Evolutionary conservation across 805 yeast species (phyloP).

Genomic region (Myxozyma sirexii): DNA sequence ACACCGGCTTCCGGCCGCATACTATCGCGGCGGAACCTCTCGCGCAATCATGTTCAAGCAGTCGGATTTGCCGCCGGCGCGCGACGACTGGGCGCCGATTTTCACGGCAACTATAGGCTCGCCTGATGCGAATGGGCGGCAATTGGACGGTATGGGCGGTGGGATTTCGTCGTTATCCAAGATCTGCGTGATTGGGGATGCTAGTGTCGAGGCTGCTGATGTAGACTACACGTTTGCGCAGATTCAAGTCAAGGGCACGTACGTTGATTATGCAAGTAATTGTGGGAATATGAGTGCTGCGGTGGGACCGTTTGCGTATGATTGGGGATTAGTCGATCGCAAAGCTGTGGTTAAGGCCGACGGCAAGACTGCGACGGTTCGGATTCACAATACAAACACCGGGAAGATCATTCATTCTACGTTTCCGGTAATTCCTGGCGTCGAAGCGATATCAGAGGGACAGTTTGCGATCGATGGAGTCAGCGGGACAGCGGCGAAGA

Average conservation of each 20-base stretch:
- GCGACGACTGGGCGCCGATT: conserved; percentile 12
- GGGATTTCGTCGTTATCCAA: conserved; percentile 18
- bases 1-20: conserved; percentile 11
- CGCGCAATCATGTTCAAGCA: conserved; percentile 16
- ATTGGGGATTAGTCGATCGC: conserved; percentile 4
- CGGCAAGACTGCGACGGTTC: conserved; percentile 18
- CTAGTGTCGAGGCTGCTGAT: conserved; percentile 6
- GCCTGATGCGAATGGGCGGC: conserved; percentile 20
- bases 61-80: conserved; percentile 7
- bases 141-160: conserved; percentile 21
- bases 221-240: conserved; percentile 19
- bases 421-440: conserved; percentile 9
- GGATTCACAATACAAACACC: conserved; percentile 16
- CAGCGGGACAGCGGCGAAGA: conserved; percentile 13
- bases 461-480: conserved; percentile 19
- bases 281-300: conserved; percentile 25
- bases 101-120: conserved; percentile 11
- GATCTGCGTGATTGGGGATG: conserved; percentile 12
- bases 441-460: conserved; percentile 12
- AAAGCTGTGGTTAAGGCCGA: conserved; percentile 1
- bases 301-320: conserved; percentile 17
- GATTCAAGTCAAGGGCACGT: conserved; percentile 6
- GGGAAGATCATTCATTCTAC: conserved; percentile 11
- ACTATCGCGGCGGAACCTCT: conserved; percentile 22
- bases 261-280: conserved; percentile 17